These are phyloP conservation scores for Bathelium albidoporum DNA, from an alignment of 495 filamentous ascomycete genomes.

Conservation along the genomic window DNA sequence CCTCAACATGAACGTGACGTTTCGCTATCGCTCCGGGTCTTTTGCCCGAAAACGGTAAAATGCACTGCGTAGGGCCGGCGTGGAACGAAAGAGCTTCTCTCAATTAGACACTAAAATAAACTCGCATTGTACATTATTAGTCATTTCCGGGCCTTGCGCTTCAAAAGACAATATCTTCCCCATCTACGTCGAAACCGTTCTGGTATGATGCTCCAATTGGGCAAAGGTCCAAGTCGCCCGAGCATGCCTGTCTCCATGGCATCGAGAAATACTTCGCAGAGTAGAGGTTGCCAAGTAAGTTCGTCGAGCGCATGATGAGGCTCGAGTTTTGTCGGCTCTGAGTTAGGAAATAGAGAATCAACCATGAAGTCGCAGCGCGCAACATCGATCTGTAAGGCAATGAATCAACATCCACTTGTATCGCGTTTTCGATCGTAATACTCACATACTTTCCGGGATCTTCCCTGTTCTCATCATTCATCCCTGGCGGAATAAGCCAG, in stretches of 20 bases:
- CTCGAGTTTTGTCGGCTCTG: conserved; percentile 47
- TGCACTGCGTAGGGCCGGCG: neutral
- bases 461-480: conserved; percentile 89
- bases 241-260: conserved; percentile 58
- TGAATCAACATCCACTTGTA: conserved; percentile 10
- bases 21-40: neutral
- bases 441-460: conserved; percentile 80
- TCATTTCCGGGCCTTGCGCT: neutral
- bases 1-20: neutral
- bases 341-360: conserved; percentile 68
- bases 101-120: neutral
- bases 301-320: conserved; percentile 62
- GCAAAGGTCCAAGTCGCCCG: conserved; percentile 77
- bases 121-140: neutral
- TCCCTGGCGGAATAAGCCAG: conserved; percentile 67
- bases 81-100: neutral
- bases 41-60: conserved; percentile 1
- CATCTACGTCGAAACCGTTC: conserved; percentile 58
- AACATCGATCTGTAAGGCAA: conserved; percentile 47
- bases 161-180: conserved; percentile 73
- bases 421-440: conserved; percentile 7
- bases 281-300: conserved; percentile 60
- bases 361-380: conserved; percentile 71
- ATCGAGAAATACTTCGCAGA: conserved; percentile 74
- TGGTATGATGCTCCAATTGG: conserved; percentile 60